phyloP scores from a whole-genome alignment of 2,329 filamentous ascomycete genomes.

The Microsporum ferrugineum region DNA sequence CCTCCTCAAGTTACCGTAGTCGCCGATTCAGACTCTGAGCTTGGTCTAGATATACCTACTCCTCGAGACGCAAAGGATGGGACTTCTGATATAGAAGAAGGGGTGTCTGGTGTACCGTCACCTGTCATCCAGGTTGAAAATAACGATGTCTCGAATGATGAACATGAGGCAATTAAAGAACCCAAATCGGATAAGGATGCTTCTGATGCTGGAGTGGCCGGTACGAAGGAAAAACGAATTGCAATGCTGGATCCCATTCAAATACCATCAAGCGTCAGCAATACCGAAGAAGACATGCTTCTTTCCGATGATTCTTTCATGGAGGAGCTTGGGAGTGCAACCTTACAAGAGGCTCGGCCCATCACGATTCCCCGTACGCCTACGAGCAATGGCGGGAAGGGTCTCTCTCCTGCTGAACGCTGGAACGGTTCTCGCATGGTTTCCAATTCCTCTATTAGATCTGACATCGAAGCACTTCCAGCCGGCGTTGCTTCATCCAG shows the following conservation, averaged over 20 bases:
- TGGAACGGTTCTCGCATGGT: conserved; percentile 31
- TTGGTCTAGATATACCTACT: conserved; percentile 9
- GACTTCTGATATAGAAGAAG: neutral
- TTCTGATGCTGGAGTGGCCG: neutral
- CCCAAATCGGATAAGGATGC: neutral
- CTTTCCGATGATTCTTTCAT: conserved; percentile 62
- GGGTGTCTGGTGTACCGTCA: neutral
- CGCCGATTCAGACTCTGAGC: conserved; percentile 1
- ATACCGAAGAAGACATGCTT: conserved; percentile 33
- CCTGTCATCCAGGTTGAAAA: neutral
- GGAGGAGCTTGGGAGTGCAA: conserved; percentile 74
- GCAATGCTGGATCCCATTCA: conserved; percentile 44
- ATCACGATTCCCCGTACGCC: conserved; percentile 73
- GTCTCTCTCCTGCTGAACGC: conserved; percentile 16
- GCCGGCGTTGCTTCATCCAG: conserved; percentile 31
- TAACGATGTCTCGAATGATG: neutral
- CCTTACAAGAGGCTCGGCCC: conserved; percentile 70
- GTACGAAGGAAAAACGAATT: neutral
- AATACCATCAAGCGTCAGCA: conserved; percentile 25
- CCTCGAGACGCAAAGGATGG: conserved; percentile 7
- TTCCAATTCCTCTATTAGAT: conserved; percentile 28
- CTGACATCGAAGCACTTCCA: conserved; percentile 24
- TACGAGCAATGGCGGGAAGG: conserved; percentile 32
- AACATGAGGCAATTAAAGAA: neutral
- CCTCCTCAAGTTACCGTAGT: conserved; percentile 7